phyloP scores from a whole-genome alignment of 257 asterid genomes.

The Capsicum baccatum region DNA sequence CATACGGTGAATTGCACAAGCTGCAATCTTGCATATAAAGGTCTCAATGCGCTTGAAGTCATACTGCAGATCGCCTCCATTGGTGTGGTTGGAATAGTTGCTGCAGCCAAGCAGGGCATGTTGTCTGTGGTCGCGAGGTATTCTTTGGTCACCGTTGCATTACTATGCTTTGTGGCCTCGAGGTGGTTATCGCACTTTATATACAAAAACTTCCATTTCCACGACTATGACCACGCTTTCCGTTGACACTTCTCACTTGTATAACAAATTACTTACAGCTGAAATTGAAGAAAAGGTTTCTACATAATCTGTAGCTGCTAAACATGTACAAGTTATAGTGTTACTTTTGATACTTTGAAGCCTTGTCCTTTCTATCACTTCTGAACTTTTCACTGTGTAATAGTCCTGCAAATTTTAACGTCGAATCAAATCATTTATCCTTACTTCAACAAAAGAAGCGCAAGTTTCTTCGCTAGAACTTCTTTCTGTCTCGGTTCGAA shows the following conservation, averaged over 20 bases:
- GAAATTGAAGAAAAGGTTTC: neutral
- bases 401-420: no score
- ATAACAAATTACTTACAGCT: constrained; percentile 17
- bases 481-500: no score
- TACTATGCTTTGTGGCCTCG: constrained; percentile 72
- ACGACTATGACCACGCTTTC: constrained; percentile 89
- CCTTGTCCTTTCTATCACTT: neutral
- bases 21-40: constrained; percentile 66
- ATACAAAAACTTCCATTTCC: constrained; percentile 79
- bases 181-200: constrained; percentile 78
- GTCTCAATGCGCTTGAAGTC: constrained; percentile 55
- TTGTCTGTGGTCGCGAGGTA: constrained; percentile 54
- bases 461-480: no score
- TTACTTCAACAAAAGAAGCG: no score
- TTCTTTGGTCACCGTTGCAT: constrained; percentile 51
- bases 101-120: constrained; percentile 65
- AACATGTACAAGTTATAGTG: neutral
- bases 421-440: no score
- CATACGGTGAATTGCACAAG: constrained; percentile 77
- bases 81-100: constrained; percentile 58
- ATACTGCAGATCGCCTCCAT: constrained; percentile 61
- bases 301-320: neutral
- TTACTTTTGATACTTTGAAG: neutral
- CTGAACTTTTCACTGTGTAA: neutral
- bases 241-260: constrained; percentile 37